Base-by-base conservation (phyloP, 495 filamentous ascomycete genomes). In the Baudoinia panamericana region DNA sequence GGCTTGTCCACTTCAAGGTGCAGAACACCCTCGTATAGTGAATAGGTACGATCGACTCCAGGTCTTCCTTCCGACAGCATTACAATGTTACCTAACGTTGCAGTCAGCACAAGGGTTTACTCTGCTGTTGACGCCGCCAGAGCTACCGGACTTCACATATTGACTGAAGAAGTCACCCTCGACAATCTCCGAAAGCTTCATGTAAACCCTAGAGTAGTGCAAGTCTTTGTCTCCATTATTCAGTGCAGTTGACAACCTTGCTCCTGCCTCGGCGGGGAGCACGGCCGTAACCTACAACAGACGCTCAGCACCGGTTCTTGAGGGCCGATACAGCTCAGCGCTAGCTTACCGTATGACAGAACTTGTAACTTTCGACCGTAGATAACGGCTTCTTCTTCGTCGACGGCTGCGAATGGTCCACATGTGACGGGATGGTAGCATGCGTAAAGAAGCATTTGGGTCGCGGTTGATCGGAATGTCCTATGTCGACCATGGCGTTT, bases 51-150 rank as follows among this genome's bases (percentile, higher is more conserved):
- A 52, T 93, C 84, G 8, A 80, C 70, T n/a, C 78, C 82, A 28
- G 73, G 64, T 17, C 72, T 68, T 20, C 90, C 90, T 56, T 93
- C 80, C 0, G 92, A 95, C 12, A 93, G 73, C 83, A 97, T 90
- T 54, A 92, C 57, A 47, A 93, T 68, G 56, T 85, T 80, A 15
- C 90, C 88, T 93, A 11, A 5, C 5, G 32, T 36, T 23, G 4
- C 17, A 29, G 32, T 40, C 22, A 32, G 36, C 36, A 18, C 10
- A 23, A 5, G 11, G 29, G 12, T 31, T 29, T 5, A 33, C 6
- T 21, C 9, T 21, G 39, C 23, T 36, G 34, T 21, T 19, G 16
- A 30, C 29, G 11, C 2, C 24, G 6, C 12, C 11, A 10, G 9
- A 44, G 43, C 12, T 71, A 92, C 87, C 87, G 50, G 70, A 66